Evolutionary conservation across 2,329 filamentous ascomycete genomes (phyloP), one percentile per base, ranked within the genome.

Genomic region (Diaporthe citriasiana): DNA sequence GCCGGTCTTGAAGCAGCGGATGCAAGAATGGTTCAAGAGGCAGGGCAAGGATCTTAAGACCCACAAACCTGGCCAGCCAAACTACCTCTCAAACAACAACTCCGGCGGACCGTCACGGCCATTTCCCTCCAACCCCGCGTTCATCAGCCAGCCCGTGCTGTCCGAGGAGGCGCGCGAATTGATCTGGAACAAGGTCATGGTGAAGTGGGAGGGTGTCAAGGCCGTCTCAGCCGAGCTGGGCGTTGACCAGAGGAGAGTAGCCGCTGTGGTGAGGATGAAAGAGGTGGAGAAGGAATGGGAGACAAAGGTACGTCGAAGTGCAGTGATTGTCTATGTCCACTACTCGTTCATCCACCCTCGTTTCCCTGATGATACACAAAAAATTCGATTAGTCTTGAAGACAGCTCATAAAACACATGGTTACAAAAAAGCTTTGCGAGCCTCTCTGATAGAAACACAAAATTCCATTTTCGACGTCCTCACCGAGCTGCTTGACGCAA

Each of bases 311-410:
- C 88, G 94, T 81, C 73, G 53, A n/a, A 8, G 33, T 38, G 7
- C 68, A 38, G 6, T 51, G 51, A 22, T n/a, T 35, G 55, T 33
- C 33, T 27, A 19, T 9, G 7, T 22, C 12, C 25, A 12, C 47
- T 15, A 22, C 53, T n/a, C 45, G 17, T 38, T 33, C 59, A 33
- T 27, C 68, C 12, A 17, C 65, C 50, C 22, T 77, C 73, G 75
- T 80, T 79, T 79, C 79, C 76, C 83, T 91, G 89, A 91, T 91
- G 89, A 90, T 80, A 78, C 81, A 82, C 94, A 90, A 89, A 89
- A 91, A 92, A 91, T 90, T 93, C 96, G 96, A 98, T 98, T 98
- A 98, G 96, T 98, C 96, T 98, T 97, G 89, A 98, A 98, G 95
- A 98, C 95, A 92, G 84, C 87, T 74, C 74, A 75, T 63, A 71